Evolutionary conservation across 768 basidiomycete genomes (phyloP), one percentile per base, ranked within the genome.

Genomic region (Leccinum sublutescens): DNA sequence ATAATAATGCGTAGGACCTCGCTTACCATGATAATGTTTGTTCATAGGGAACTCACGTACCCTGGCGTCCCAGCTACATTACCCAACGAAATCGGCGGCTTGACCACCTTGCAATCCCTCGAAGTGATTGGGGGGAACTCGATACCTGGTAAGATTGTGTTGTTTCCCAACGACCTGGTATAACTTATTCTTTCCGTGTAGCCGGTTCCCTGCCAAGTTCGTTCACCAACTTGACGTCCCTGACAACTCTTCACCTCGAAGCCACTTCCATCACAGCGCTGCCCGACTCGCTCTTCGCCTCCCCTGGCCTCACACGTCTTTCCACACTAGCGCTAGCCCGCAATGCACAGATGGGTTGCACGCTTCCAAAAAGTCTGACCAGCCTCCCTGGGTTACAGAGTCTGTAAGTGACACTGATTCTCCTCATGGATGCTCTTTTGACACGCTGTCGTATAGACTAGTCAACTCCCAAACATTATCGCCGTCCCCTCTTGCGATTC

Each of bases 31-130:
- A 59, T 38, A 19, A 17, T 15, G 1, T 38, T 21, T 2, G 53
- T 36, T 62, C 17, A 40, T 9, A 81, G 71, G 55, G 70, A 71
- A 59, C 68, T 83, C 27, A 75, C 73, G 0, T 81, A 77, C 60
- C 81, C 81, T 8, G 80, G 75, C 7, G 74, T 83, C 10, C 81
- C 82, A n/a, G 73, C 76, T 17, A 67, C 70, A 2, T 62, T 83
- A 2, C 81, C 81, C 1, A 66, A 66, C 9, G 77, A 79, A 56
- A 63, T 83, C n/a, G 76, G 75, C 0, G 68, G 68, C 11, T 66
- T 83, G 54, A 74, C 74, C 1, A 70, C 69, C 1, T 66, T 83
- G 23, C 73, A 77, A 58, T 67, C 63, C 10, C 67, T 83, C 21
- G 60, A 70, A 50, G 63, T 83, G 15, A 60, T 78, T 17, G 81